A percentile compares a stretch with the other conserved stretches of the same genome.
phyloP scores from a whole-genome alignment of 148 eudicot species.

The Diospyros kaki region DNA sequence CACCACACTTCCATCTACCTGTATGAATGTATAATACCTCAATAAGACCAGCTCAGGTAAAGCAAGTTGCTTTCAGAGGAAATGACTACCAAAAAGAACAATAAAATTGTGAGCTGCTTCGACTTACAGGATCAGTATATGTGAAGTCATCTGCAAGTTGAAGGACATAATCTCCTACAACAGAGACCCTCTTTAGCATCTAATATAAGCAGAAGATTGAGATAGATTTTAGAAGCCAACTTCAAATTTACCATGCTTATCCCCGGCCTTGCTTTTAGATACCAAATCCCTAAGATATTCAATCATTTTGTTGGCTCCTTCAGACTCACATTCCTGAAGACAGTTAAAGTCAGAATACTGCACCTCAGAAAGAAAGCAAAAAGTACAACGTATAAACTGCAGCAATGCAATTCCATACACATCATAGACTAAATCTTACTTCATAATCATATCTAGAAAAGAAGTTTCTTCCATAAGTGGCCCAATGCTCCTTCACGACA shows the following conservation, averaged over 20 bases:
- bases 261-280: slow-evolving; percentile 81
- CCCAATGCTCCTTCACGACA: slow-evolving; percentile 94
- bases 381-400: slow-evolving; percentile 2
- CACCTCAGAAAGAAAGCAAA: neutral
- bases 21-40: slow-evolving; percentile 2
- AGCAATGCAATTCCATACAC: neutral
- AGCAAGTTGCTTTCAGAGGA: neutral
- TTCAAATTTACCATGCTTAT: slow-evolving; percentile 54
- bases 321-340: slow-evolving; percentile 92
- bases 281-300: slow-evolving; percentile 74
- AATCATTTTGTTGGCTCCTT: slow-evolving; percentile 92
- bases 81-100: neutral
- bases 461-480: slow-evolving; percentile 91
- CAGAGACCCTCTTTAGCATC: slow-evolving; percentile 15
- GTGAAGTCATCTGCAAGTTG: slow-evolving; percentile 88
- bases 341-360: slow-evolving; percentile 2
- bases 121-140: slow-evolving; percentile 91
- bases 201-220: neutral
- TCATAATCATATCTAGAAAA: slow-evolving; percentile 98
- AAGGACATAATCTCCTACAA: slow-evolving; percentile 69
- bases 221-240: neutral
- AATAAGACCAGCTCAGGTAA: neutral
- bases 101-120: neutral
- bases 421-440: slow-evolving; percentile 38
- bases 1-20: slow-evolving; percentile 94